These are phyloP conservation scores for Xylariaceae sp. DNA, from an alignment of 2,329 filamentous ascomycete genomes.

Conservation along the genomic window DNA sequence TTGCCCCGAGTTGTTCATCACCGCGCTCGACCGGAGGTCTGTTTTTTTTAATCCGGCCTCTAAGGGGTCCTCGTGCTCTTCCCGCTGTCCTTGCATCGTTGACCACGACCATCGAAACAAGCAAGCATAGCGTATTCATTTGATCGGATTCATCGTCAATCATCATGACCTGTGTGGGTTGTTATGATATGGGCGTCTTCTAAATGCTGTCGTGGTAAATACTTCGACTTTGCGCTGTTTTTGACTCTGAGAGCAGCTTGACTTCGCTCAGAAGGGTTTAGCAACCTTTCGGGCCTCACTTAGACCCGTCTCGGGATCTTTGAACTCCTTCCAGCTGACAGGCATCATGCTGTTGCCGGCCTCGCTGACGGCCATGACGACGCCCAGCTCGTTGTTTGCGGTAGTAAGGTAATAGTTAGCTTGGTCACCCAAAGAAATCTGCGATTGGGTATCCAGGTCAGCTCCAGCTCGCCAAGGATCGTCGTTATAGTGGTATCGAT, in stretches of 20 bases:
- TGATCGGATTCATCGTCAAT: too few species aligned
- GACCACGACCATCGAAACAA: too few species aligned
- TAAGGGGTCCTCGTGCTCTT: too few species aligned
- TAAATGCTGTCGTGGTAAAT: not conserved
- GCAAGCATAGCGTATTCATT: too few species aligned
- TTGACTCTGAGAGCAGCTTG: too few species aligned
- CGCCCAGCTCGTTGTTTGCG: slow-evolving; percentile 83
- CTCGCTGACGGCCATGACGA: slow-evolving; percentile 88
- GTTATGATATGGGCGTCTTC: too few species aligned
- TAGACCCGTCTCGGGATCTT: slow-evolving; percentile 70
- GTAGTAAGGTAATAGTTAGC: slow-evolving; percentile 94
- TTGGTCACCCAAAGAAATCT: slow-evolving; percentile 90
- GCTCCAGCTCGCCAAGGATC: not conserved
- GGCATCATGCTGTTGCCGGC: slow-evolving; percentile 87
- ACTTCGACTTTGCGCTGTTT: too few species aligned
- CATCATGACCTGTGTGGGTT: too few species aligned
- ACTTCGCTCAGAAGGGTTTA: slow-evolving; percentile 70
- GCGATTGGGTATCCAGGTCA: slow-evolving; percentile 1
- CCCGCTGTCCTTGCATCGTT: too few species aligned
- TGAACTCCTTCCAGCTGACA: slow-evolving; percentile 91
- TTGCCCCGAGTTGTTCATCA: too few species aligned
- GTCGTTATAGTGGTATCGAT: slow-evolving; percentile 1
- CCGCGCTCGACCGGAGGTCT: too few species aligned
- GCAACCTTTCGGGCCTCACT: slow-evolving; percentile 87
- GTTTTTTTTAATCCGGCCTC: too few species aligned